Evolutionary conservation across 2,329 filamentous ascomycete species (phyloP), one percentile per base, ranked within the genome.

Genomic region (Dryadomyces quercus-mongolicae): DNA sequence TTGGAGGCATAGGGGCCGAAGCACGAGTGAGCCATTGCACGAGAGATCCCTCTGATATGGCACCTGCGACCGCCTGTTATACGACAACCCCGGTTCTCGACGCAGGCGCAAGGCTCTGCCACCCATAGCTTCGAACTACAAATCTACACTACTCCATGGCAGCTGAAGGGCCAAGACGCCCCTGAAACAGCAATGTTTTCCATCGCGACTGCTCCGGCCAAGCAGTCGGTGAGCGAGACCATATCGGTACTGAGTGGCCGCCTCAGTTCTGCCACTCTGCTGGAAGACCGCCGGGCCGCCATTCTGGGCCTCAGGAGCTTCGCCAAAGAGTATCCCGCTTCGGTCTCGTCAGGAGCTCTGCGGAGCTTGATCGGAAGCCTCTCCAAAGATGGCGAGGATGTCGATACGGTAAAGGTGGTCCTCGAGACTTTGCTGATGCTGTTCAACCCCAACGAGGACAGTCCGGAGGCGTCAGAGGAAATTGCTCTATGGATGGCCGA

Each of bases 401-500:
- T 95, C 55, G 93, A 98, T 68, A 98, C 94, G 5, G 86, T 95
- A 66, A 95, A 96, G 71, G 82, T 95, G 55, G 87, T 95, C 57
- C 76, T 98, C 60, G 93, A 98, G 77, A 98, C 94, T 47, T 74
- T 98, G 63, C 75, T 97, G 66, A 92, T 94, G 84, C 82, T 98
- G 44, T 97, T 97, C 68, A 82, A 70, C 59, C 81, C 82, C 44
- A 84, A 84, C 61, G 74, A 78, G 61, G 73, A 75, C 65, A 94
- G 88, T 75, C 80, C 89, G 36, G 92, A 97, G 76, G 89, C 92
- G 53, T 95, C 92, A 15, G 92, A 97, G 60, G 93, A 98, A 70
- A 94, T 98, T 62, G 86, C 86, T 18, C 74, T 97, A 31, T 98
- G 93, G 90, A 77, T 98, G 56, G 93, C 93, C 53, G 93, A 98